Evolutionary conservation across 2,329 filamentous ascomycete genomes (phyloP).

Genomic region (Clonostachys sp.): DNA sequence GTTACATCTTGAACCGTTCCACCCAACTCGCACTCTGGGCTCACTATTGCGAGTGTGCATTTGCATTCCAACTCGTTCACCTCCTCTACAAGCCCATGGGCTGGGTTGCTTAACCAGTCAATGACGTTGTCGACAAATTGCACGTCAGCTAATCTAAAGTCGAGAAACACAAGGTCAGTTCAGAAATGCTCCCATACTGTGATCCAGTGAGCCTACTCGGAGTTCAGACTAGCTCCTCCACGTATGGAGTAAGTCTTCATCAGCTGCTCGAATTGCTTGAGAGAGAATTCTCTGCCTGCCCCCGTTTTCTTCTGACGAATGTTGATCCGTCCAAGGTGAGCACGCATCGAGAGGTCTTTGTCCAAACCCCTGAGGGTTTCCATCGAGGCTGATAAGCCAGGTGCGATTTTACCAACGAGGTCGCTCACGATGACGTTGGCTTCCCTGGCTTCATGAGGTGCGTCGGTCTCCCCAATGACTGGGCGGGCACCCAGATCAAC

Average conservation of each 20-base stretch:
- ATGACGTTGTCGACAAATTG: slow-evolving; percentile 4
- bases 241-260: slow-evolving; percentile 16
- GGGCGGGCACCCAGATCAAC: neutral
- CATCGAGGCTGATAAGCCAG: neutral
- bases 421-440: neutral
- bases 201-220: slow-evolving; percentile 11
- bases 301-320: slow-evolving; percentile 16
- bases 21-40: no score
- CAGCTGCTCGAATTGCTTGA: slow-evolving; percentile 14
- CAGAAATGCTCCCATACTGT: no score
- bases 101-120: slow-evolving; percentile 5
- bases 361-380: slow-evolving; percentile 15
- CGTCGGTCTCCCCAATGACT: neutral
- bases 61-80: no score
- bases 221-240: slow-evolving; percentile 19
- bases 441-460: no score
- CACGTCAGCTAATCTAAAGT: neutral
- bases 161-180: no score
- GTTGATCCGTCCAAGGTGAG: slow-evolving; percentile 22
- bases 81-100: slow-evolving; percentile 4
- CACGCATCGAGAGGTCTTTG: slow-evolving; percentile 18
- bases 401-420: neutral
- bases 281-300: slow-evolving; percentile 11
- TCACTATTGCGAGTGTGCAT: no score
- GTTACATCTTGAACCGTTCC: no score